Evolutionary conservation across 202 grass and related monocot species (phyloP), one percentile per base, ranked within the genome.

Genomic region (Dendrocalamus latiflorus): DNA sequence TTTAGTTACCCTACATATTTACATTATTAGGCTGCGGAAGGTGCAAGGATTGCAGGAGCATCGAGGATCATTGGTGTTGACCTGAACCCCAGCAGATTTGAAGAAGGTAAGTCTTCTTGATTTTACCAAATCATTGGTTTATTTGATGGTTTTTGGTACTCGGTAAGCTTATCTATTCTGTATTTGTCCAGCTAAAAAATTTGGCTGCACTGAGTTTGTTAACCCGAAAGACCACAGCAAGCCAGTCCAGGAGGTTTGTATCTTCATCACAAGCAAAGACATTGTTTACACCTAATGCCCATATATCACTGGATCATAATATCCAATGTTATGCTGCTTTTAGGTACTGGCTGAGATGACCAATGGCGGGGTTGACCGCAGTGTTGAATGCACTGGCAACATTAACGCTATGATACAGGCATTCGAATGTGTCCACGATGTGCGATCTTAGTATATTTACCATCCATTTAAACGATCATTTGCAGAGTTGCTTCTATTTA

Each of bases 331-430:
- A 79, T 86, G 42, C 8, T 85, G 24, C 0, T 83, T 67, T 20
- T 62, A 94, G 92, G 90, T 95, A 49, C 72, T 95, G 1, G 54
- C 82, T 18, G 93, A 95, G 83, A 92, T 95, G 90, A 95, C 93
- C 26, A 81, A 89, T 3, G 93, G 93, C 3, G 90, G 93, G n/a
- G n/a, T n/a, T n/a, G n/a, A n/a, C n/a, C n/a, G n/a, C n/a, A n/a
- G n/a, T n/a, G n/a, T n/a, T n/a, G 93, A 95, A 30, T 95, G 93
- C 43, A 95, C 93, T 1, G 93, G 93, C 64, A 86, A 95, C 50
- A 18, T 95, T 44, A 81, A 91, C 15, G 93, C 88, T 55, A 95
- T 95, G 93, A 91, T 95, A 42, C 84, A 88, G 15, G 88, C 88
- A 33, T 93, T 93, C 6, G 93, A 95, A 77, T 95, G 88, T 17